phyloP scores from a whole-genome alignment of 257 asterid genomes.

The Avicennia marina region DNA sequence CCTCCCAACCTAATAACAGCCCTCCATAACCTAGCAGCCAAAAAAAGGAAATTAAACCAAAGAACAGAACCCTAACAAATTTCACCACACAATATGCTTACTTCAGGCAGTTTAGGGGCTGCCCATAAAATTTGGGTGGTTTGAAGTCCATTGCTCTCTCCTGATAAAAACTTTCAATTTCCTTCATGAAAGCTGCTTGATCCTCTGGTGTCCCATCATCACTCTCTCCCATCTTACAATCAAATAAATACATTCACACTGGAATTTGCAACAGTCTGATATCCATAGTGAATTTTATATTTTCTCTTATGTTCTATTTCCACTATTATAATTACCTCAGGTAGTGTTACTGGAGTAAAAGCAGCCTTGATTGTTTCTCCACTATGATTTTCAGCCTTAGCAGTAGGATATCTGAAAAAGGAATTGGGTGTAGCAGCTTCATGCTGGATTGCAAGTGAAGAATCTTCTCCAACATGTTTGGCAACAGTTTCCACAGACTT shows the following conservation, averaged over 20 bases:
- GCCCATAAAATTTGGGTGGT: constrained; percentile 63
- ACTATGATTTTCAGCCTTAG: constrained; percentile 30
- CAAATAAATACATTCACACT: not conserved
- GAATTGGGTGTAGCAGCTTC: constrained; percentile 41
- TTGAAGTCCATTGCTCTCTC: constrained; percentile 54
- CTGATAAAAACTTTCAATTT: constrained; percentile 45
- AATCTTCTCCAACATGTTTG: constrained; percentile 17
- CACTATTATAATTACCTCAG: constrained; percentile 8
- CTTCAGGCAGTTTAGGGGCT: constrained; percentile 63
- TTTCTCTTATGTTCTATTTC: not conserved
- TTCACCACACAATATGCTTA: constrained; percentile 21
- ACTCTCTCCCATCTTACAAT: constrained; percentile 37
- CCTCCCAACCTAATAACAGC: constrained; percentile 68
- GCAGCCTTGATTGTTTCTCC: constrained; percentile 27
- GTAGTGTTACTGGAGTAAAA: constrained; percentile 17
- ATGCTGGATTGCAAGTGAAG: constrained; percentile 20
- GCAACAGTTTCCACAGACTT: constrained; percentile 21
- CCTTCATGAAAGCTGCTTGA: constrained; percentile 56
- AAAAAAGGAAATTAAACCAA: constrained; percentile 1
- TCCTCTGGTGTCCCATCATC: constrained; percentile 65
- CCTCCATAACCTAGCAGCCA: constrained; percentile 60
- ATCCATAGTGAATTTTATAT: not conserved
- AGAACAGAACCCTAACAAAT: constrained; percentile 3
- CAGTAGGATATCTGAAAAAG: constrained; percentile 28
- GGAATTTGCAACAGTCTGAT: not conserved